Evolutionary conservation across 768 basidiomycete species (phyloP).

Genomic region (Ramaria sp.): DNA sequence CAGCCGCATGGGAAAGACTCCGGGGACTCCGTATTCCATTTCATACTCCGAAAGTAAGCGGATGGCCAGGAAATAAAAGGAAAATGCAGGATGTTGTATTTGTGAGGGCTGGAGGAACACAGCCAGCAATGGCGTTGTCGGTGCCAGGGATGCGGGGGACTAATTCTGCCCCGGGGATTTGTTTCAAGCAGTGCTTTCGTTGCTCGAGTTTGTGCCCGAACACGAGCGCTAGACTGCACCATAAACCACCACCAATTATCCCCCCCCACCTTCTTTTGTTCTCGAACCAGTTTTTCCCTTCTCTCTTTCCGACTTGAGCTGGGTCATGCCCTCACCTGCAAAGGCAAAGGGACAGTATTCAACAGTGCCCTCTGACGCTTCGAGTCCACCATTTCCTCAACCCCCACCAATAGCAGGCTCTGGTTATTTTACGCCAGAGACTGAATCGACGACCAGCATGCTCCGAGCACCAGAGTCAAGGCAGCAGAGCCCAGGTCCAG

Average conservation of each 20-base stretch:
- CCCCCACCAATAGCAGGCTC: constrained; percentile 1
- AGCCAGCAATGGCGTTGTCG: too few species aligned
- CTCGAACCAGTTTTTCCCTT: neutral
- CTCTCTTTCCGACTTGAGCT: neutral
- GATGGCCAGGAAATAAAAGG: neutral
- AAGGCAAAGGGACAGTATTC: constrained; percentile 3
- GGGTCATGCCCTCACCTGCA: constrained; percentile 4
- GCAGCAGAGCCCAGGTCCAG: constrained; percentile 6
- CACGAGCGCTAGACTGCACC: neutral
- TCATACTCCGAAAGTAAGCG: neutral
- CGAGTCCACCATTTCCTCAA: constrained; percentile 1
- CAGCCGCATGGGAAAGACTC: neutral
- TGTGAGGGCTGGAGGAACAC: too few species aligned
- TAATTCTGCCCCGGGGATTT: too few species aligned
- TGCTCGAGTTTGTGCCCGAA: neutral
- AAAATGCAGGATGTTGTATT: neutral
- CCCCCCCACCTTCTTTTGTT: neutral
- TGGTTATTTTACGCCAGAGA: constrained; percentile 5
- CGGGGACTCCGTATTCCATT: neutral
- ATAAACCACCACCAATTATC: neutral
- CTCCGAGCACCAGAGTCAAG: constrained; percentile 3
- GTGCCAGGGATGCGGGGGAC: too few species aligned
- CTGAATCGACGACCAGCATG: constrained; percentile 5
- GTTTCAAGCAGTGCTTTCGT: too few species aligned
- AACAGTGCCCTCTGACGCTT: constrained; percentile 1